Percentiles rank a stretch among this genome's conserved stretches.
These are phyloP conservation scores for Cyamopsis tetragonoloba DNA, from an alignment of 306 rosid species.

Conservation along the genomic window DNA sequence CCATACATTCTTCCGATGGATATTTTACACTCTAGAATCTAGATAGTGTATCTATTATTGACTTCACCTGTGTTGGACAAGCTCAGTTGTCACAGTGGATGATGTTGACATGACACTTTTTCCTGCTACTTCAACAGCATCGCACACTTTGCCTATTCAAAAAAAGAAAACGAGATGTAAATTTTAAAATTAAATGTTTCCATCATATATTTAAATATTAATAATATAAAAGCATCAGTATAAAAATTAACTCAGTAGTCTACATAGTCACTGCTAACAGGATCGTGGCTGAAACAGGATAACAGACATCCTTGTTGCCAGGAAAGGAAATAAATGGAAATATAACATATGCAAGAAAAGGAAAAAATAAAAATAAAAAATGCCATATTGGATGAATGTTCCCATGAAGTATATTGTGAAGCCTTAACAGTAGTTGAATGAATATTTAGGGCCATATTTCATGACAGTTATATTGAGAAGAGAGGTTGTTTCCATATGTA, in stretches of 20 bases:
- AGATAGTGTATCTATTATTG: slow-evolving; percentile 4
- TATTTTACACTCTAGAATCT: neutral
- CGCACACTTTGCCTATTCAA: slow-evolving; percentile 72
- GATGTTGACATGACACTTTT: slow-evolving; percentile 90
- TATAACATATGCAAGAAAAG: neutral
- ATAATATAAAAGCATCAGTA: neutral
- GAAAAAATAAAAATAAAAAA: no score
- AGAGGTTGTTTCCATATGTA: neutral
- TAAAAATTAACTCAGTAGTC: neutral
- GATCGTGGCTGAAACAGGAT: neutral
- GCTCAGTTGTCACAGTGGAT: slow-evolving; percentile 78
- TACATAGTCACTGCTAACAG: neutral
- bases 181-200: neutral
- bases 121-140: slow-evolving; percentile 91
- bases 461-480: neutral
- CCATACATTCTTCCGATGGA: neutral
- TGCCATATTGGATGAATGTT: neutral
- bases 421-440: neutral
- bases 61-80: slow-evolving; percentile 68
- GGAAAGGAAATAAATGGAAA: neutral
- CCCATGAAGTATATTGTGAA: neutral
- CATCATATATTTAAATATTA: neutral
- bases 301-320: no score
- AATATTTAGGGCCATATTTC: neutral
- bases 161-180: neutral